Evolutionary conservation across 345 rosid genomes (phyloP), one percentile per base, ranked within the genome.

Genomic region (Cochlearia excelsa): DNA sequence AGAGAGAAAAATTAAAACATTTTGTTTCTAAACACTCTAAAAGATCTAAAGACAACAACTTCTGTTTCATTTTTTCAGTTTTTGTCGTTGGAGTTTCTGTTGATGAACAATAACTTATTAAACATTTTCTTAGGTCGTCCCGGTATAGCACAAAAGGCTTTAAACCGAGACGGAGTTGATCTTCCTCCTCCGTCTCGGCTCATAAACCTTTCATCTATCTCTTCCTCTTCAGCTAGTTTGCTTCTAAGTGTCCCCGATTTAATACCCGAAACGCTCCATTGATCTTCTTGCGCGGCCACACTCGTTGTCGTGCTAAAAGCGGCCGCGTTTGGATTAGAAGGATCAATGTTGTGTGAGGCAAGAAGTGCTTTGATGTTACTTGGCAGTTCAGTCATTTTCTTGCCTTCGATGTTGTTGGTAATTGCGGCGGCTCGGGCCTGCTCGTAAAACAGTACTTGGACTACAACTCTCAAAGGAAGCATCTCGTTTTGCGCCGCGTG

Each of bases 401-500:
- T 85, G 46, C 78, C 81, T 10, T 91, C 86, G 51, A 63, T 6
- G 3, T 54, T 67, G 60, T 26, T 61, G 1, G 68, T 59, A 0
- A 78, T 78, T 60, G 66, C 75, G 34, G 90, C 81, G 1, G 97
- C 87, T 72, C 97, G 78, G 9, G 95, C 88, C 66, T 93, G 99
- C 79, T 93, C 99, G 30, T 83, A 85, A 77, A 93, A 93, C 48
- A 93, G 86, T 74, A 89, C 99, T 78, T 93, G 97, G 1, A 93
- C 95, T 41, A 93, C 99, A 2, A 93, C 97, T 63, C 99, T 78
- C 6, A 93, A 57, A 0, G 99, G 99, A 38, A 93, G 91, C 53
- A 81, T 63, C 78, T 93, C 99, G 42, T 93, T 93, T 54, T 85
- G 96, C 0, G 99, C 97, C 0, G 99, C 97, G 51, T 93, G 99